Evolutionary conservation across 2,329 filamentous ascomycete species (phyloP).

Genomic region (Aspergillus transmontanensis): DNA sequence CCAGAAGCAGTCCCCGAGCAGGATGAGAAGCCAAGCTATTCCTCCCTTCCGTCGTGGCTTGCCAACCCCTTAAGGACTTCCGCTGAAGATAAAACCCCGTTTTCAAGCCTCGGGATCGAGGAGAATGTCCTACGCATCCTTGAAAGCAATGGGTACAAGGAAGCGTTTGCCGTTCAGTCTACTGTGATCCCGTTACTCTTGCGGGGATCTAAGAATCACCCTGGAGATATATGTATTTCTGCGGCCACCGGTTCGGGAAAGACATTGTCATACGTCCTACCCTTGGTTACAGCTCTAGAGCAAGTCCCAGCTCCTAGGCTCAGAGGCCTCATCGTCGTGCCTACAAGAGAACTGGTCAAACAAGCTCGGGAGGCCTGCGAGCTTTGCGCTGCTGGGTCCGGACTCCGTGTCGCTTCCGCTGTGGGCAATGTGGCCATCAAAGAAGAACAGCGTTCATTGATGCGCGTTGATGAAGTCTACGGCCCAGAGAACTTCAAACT

Average conservation of each 20-base stretch:
- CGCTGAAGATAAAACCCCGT: constrained; percentile 61
- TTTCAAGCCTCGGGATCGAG: constrained; percentile 66
- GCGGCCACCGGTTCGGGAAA: constrained; percentile 96
- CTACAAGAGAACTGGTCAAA: constrained; percentile 84
- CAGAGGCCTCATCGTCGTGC: constrained; percentile 81
- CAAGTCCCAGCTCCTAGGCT: constrained; percentile 66
- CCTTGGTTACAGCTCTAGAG: constrained; percentile 77
- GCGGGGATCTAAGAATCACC: constrained; percentile 60
- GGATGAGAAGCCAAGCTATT: constrained; percentile 66
- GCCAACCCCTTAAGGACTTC: constrained; percentile 72
- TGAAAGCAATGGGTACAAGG: constrained; percentile 66
- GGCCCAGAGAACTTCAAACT: constrained; percentile 62
- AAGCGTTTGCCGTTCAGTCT: constrained; percentile 79
- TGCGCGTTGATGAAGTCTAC: constrained; percentile 68
- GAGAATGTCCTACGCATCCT: constrained; percentile 64
- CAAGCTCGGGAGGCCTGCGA: constrained; percentile 82
- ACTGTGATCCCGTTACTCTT: constrained; percentile 79
- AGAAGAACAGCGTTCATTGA: constrained; percentile 63
- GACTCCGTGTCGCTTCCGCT: constrained; percentile 77
- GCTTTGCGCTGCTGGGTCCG: constrained; percentile 69
- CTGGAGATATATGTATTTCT: constrained; percentile 83
- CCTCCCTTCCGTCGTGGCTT: constrained; percentile 80
- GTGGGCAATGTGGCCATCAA: constrained; percentile 77
- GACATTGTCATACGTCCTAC: constrained; percentile 86
- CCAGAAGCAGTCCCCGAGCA: constrained; percentile 60